Conservation (phyloP, 2,329 filamentous ascomycete genomes). For the Tolypocladium cylindrosporum region DNA sequence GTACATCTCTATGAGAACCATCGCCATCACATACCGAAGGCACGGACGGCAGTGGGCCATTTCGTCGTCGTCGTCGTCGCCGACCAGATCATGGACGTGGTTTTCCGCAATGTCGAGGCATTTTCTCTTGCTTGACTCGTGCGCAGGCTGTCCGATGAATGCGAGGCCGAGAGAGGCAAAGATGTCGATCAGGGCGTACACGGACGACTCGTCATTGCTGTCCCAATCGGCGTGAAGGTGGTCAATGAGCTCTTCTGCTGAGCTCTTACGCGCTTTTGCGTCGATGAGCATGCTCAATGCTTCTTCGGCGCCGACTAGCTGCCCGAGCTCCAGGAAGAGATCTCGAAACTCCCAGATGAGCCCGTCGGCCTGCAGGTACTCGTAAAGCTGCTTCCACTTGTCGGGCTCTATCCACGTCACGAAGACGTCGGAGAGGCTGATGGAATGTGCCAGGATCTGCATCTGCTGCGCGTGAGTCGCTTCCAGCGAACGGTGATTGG, state of each 20-base stretch:
- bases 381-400: neutral
- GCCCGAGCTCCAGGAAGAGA: neutral
- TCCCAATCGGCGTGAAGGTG: neutral
- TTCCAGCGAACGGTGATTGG: too few relatives aligned
- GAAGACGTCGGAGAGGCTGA: neutral
- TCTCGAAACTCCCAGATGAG: conserved; percentile 3
- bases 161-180: neutral
- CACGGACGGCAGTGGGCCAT: neutral
- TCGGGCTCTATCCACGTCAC: neutral
- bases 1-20: neutral
- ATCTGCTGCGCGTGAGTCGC: neutral
- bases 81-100: neutral
- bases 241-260: neutral
- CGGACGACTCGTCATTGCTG: neutral
- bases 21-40: neutral
- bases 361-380: neutral
- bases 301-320: neutral
- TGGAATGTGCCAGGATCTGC: neutral
- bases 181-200: conserved; percentile 1
- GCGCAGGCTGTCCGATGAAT: neutral
- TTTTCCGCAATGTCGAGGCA: neutral
- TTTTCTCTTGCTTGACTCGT: neutral
- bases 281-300: neutral
- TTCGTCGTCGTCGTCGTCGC: neutral
- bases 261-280: neutral